These are phyloP conservation scores for Fusarium veterinarium DNA, from an alignment of 2,329 filamentous ascomycete genomes.

Conservation along the genomic window DNA sequence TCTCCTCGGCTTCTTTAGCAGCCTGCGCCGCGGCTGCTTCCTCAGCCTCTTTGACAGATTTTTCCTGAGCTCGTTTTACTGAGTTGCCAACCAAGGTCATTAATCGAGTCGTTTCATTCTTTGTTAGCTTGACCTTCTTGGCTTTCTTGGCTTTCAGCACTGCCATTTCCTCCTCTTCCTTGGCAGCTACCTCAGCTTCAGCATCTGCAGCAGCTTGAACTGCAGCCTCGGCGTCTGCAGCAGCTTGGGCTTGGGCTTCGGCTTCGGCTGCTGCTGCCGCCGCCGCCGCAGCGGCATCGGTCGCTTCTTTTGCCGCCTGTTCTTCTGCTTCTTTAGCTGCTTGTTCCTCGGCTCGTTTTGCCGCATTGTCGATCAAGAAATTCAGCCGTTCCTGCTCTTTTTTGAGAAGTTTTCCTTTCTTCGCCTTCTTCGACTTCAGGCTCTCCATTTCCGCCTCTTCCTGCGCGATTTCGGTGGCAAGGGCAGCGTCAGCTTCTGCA, in stretches of 20 bases:
- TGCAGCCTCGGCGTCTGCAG: conserved; percentile 20
- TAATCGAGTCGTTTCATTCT: conserved; percentile 39
- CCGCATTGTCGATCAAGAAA: conserved; percentile 29
- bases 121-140: conserved; percentile 50
- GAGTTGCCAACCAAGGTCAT: conserved; percentile 33
- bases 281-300: conserved; percentile 18
- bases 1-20: conserved; percentile 41
- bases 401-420: conserved; percentile 48
- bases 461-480: conserved; percentile 27
- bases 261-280: conserved; percentile 31
- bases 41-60: conserved; percentile 35
- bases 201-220: conserved; percentile 27
- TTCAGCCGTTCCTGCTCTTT: conserved; percentile 39
- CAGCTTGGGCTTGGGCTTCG: conserved; percentile 32
- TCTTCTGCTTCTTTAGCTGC: conserved; percentile 34
- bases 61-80: conserved; percentile 40
- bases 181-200: conserved; percentile 30
- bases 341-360: conserved; percentile 27
- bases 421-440: conserved; percentile 45
- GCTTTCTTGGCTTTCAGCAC: conserved; percentile 40
- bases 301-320: conserved; percentile 25
- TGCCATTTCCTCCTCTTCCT: conserved; percentile 43
- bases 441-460: conserved; percentile 42
- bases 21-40: conserved; percentile 30
- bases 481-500: conserved; percentile 32